phyloP scores from a whole-genome alignment of 345 rosid species.

The Cochlearia excelsa region DNA sequence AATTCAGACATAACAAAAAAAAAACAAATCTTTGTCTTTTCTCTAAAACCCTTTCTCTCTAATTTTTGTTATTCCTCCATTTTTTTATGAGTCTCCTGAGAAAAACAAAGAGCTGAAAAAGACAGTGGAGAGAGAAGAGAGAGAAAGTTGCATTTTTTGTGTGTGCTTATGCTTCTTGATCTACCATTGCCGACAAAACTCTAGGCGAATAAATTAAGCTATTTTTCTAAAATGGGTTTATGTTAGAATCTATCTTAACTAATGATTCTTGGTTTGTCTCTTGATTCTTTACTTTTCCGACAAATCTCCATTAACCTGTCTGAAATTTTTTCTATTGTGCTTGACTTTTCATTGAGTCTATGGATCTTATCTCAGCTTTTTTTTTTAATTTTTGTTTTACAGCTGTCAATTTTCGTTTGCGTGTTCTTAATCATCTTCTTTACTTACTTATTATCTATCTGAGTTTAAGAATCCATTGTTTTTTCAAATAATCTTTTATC shows the following conservation, averaged over 20 bases:
- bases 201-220: slow-evolving; percentile 22
- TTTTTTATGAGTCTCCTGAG: slow-evolving; percentile 24
- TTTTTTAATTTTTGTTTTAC: not conserved
- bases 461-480: slow-evolving; percentile 15
- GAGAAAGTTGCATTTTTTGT: slow-evolving; percentile 30
- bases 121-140: slow-evolving; percentile 25
- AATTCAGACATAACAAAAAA: slow-evolving; percentile 7
- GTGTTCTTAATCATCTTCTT: slow-evolving; percentile 31
- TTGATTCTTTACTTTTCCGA: slow-evolving; percentile 34
- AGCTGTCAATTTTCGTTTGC: slow-evolving; percentile 33
- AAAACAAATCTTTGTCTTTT: slow-evolving; percentile 32
- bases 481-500: slow-evolving; percentile 9
- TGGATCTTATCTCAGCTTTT: slow-evolving; percentile 30
- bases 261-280: slow-evolving; percentile 35
- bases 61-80: slow-evolving; percentile 21
- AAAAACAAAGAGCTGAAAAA: slow-evolving; percentile 30
- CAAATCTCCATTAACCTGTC: slow-evolving; percentile 28
- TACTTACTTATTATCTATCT: slow-evolving; percentile 18
- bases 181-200: slow-evolving; percentile 39
- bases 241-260: slow-evolving; percentile 20
- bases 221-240: slow-evolving; percentile 32
- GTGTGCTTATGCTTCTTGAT: slow-evolving; percentile 39
- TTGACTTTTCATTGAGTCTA: slow-evolving; percentile 27
- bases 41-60: slow-evolving; percentile 38
- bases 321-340: slow-evolving; percentile 28